Base-by-base conservation (phyloP, 2,329 filamentous ascomycete species). In the Sclerotiophoma versabilis region DNA sequence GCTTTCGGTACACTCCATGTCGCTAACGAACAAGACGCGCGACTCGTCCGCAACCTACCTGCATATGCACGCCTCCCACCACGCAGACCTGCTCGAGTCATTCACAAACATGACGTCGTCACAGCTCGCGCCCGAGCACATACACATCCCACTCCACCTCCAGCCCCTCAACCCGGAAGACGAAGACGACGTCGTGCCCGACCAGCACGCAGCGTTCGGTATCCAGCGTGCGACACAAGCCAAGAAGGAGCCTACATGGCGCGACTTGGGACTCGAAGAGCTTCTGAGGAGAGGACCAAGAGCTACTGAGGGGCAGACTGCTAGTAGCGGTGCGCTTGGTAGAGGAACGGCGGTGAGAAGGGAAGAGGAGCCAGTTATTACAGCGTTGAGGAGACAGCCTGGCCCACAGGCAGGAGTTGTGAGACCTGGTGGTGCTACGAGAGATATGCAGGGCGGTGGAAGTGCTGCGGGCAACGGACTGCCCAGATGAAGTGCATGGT, bases 141-240 rank as follows among this genome's bases (percentile, higher is more conserved):
- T 95, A 71, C 90, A 90, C 74, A 89, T 96, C n/a, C 86, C 89
- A 27, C 86, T 86, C 7, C 85, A 91, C 58, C 86, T 92, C 71
- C 90, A 92, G 72, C 91, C 91, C 33, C 82, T 92, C 69, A 93
- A 95, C 72, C 91, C 91, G 0, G 91, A 95, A 75, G 91, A 95
- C 72, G 90, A 95, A 76, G 91, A 95, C 70, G 91, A 95, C 69
- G 89, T 95, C 4, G 91, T 95, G 4, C 91, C 91, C 0, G 90
- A 95, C 74, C 91, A 95, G 77, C 91, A 95, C 71, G 91, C 91
- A 11, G 91, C 91, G 0, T 95, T 95, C 72, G 91, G 91, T 32
- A 95, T 96, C 66, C 87, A 91, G 74, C 84, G 89, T 63, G 91
- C 91, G 9, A 93, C 90, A 14, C 88, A 92, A 76, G 83, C 84